Evolutionary conservation across 2,329 filamentous ascomycete genomes (phyloP).

Genomic region (Fusarium agapanthi): DNA sequence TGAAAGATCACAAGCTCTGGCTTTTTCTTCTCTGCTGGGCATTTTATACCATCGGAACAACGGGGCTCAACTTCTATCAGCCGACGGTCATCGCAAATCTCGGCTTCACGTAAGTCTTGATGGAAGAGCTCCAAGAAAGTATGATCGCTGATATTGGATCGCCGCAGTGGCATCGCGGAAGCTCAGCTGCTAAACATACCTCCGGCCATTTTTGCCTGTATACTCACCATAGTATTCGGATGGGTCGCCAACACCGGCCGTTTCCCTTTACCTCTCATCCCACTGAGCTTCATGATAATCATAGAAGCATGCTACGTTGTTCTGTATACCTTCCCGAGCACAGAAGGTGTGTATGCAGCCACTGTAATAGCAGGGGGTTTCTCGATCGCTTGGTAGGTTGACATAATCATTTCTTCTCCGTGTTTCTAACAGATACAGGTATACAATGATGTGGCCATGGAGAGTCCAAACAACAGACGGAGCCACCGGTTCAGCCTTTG

Average conservation of each 20-base stretch:
- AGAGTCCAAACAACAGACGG: not conserved
- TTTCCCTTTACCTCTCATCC: not conserved
- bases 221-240: not conserved
- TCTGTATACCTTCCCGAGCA: not conserved
- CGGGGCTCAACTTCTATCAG: not conserved
- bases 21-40: not conserved
- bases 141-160: not conserved
- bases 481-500: not conserved
- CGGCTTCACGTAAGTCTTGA: not conserved
- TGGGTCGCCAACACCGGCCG: not conserved
- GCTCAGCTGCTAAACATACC: not conserved
- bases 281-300: not conserved
- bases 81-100: not conserved
- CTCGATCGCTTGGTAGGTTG: not conserved
- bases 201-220: not conserved
- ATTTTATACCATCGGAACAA: not conserved
- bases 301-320: not conserved
- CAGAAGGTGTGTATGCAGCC: not conserved
- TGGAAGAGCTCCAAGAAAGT: accelerated
- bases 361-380: not conserved
- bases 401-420: too few relatives aligned
- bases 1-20: not conserved
- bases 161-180: not conserved
- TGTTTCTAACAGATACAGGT: not conserved
- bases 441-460: not conserved